These are phyloP conservation scores for Penicillium sp. DNA, from an alignment of 2,329 filamentous ascomycete species.

Conservation along the genomic window DNA sequence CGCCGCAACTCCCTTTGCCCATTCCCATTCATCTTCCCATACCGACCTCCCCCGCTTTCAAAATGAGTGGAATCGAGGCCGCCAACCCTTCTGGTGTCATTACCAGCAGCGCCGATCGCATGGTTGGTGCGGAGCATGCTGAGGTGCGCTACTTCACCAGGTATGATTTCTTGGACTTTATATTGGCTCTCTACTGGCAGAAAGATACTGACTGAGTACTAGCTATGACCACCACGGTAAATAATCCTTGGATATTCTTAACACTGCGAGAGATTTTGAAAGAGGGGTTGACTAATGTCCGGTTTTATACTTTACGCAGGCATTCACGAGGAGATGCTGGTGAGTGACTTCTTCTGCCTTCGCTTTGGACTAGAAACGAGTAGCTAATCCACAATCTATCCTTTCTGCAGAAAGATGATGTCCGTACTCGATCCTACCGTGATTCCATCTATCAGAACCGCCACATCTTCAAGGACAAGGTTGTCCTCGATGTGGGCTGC, in stretches of 20 bases:
- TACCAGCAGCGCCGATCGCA: constrained; percentile 49
- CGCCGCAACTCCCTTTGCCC: constrained; percentile 1
- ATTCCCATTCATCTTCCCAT: constrained; percentile 8
- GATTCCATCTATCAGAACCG: constrained; percentile 97
- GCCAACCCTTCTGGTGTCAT: constrained; percentile 30
- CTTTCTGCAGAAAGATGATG: constrained; percentile 83
- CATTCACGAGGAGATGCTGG: constrained; percentile 98
- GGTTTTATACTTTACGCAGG: constrained; percentile 55
- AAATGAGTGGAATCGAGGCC: constrained; percentile 34
- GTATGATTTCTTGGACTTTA: constrained; percentile 50
- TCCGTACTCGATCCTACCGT: constrained; percentile 94
- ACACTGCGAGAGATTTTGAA: constrained; percentile 11
- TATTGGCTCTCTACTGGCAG: constrained; percentile 8
- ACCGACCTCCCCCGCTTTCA: constrained; percentile 18
- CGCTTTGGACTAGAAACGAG: not conserved
- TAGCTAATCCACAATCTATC: constrained; percentile 1
- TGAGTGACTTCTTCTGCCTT: constrained; percentile 49
- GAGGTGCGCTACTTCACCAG: constrained; percentile 99
- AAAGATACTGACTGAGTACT: constrained; percentile 23
- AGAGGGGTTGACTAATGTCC: constrained; percentile 20
- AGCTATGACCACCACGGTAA: constrained; percentile 98
- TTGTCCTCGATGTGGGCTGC: constrained; percentile 96
- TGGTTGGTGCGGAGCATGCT: constrained; percentile 75
- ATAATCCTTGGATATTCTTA: constrained; percentile 34
- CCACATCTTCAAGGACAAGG: constrained; percentile 87